Base-by-base conservation (phyloP, 2,329 filamentous ascomycete genomes). In the Xylaria sp. region DNA sequence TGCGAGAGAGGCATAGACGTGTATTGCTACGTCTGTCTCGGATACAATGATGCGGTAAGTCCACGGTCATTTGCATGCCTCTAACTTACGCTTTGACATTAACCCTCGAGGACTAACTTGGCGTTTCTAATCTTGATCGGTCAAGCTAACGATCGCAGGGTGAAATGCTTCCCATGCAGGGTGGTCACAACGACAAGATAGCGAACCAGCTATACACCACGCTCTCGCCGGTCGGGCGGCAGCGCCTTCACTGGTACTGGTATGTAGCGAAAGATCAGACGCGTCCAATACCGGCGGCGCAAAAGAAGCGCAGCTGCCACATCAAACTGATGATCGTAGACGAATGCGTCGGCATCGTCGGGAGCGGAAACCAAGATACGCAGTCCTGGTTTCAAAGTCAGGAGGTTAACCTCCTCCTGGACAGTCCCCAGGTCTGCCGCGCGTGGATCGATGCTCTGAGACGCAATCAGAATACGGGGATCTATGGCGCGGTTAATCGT, bases 321-420 rank as follows among this genome's bases (percentile, higher is more conserved):
- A 86, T 94, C 77, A 95, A 95, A 78, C 83, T 95, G 2, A 87
- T 94, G 83, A 91, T 94, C 51, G 89, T 88, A 1, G 92, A 95
- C 77, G 87, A 86, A 52, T 81, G 82, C 25, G 85, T 95, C 44
- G 92, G 87, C 1, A 89, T 94, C 44, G 87, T 92, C 78, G 92
- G 92, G 3, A 92, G 88, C 72, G 92, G 92, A 0, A 95, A 94
- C 75, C 90, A 94, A 77, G 92, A 95, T 74, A 94, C 92, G 1
- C 92, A 95, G 79, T 89, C 86, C 23, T 94, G 91, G 89, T 94
- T 86, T 73, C 92, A 95, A 76, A 90, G 87, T 64, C 91, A 94
- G 78, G 92, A 95, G 78, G 86, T 92, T 64, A 94, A 95, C 73
- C 79, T 94, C 28, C 88, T 95, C 86, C 80, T 94, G 6, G 92